Conservation (phyloP, 768 basidiomycete species). For the Mycena haematopus region DNA sequence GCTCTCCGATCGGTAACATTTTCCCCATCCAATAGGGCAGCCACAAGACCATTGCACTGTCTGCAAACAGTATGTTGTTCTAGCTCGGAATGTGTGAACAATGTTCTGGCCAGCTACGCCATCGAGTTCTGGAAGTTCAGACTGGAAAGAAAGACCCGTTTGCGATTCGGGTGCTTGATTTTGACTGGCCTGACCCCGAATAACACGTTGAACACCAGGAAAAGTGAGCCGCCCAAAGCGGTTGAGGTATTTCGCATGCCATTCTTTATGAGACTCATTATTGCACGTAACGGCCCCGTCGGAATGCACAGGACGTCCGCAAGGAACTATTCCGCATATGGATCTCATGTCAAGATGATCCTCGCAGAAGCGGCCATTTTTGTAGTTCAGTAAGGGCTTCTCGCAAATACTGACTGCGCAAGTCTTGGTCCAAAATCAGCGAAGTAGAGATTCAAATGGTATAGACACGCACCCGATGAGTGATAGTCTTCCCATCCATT, state of each 20-base stretch:
- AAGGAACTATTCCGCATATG: constrained; percentile 3
- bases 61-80: constrained; percentile 2
- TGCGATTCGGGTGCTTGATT: no score
- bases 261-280: neutral
- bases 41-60: constrained; percentile 7
- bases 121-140: neutral
- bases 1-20: constrained; percentile 6
- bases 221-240: neutral
- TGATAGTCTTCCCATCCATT: constrained; percentile 40
- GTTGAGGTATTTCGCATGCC: neutral
- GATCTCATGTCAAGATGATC: neutral
- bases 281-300: neutral
- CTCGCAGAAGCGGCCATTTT: constrained; percentile 6
- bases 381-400: neutral
- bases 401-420: constrained; percentile 2
- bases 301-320: neutral
- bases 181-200: neutral
- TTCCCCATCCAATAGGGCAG: constrained; percentile 4
- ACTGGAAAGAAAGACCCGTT: neutral
- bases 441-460: no score
- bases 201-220: constrained; percentile 10
- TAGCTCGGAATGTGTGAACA: neutral
- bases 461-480: constrained; percentile 33
- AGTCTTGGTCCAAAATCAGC: no score
- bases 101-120: neutral